Conservation (phyloP, 2,329 filamentous ascomycete species). For the Trichophyton simii region DNA sequence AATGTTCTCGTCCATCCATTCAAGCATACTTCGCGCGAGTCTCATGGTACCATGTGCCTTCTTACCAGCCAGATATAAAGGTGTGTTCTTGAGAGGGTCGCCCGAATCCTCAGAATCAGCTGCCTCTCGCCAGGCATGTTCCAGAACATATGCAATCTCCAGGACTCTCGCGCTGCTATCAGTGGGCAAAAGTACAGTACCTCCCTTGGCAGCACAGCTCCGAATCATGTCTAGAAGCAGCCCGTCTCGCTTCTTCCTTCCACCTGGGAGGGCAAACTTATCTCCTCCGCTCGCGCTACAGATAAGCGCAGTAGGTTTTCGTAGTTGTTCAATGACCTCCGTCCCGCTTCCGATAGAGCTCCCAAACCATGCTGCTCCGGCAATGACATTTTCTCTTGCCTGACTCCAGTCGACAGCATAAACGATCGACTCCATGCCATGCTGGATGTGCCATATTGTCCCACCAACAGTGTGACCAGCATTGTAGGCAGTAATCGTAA, state of each 20-base stretch:
- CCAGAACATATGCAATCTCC: constrained; percentile 81
- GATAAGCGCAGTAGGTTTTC: constrained; percentile 84
- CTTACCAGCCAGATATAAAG: constrained; percentile 70
- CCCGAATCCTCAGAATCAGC: constrained; percentile 41
- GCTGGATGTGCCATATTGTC: constrained; percentile 97
- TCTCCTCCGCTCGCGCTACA: constrained; percentile 78
- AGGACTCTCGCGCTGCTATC: constrained; percentile 92
- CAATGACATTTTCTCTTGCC: constrained; percentile 85
- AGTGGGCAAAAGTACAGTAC: constrained; percentile 83
- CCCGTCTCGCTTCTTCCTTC: constrained; percentile 72
- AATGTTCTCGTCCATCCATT: constrained; percentile 98
- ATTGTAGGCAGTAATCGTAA: constrained; percentile 93
- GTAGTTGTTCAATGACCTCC: constrained; percentile 84
- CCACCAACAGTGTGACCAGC: constrained; percentile 91
- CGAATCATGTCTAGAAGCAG: constrained; percentile 68
- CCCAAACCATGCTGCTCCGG: constrained; percentile 86
- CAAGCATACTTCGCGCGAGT: constrained; percentile 86
- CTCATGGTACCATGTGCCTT: constrained; percentile 81
- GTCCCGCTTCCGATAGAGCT: constrained; percentile 66
- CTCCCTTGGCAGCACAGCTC: constrained; percentile 66
- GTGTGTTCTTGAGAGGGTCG: constrained; percentile 39
- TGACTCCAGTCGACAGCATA: constrained; percentile 99
- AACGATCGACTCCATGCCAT: constrained; percentile 90
- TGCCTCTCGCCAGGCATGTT: constrained; percentile 75
- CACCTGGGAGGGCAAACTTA: constrained; percentile 55